Base-by-base conservation (phyloP, 108 stramenopile species). In the Pinguiococcus pyrenoidosus region DNA sequence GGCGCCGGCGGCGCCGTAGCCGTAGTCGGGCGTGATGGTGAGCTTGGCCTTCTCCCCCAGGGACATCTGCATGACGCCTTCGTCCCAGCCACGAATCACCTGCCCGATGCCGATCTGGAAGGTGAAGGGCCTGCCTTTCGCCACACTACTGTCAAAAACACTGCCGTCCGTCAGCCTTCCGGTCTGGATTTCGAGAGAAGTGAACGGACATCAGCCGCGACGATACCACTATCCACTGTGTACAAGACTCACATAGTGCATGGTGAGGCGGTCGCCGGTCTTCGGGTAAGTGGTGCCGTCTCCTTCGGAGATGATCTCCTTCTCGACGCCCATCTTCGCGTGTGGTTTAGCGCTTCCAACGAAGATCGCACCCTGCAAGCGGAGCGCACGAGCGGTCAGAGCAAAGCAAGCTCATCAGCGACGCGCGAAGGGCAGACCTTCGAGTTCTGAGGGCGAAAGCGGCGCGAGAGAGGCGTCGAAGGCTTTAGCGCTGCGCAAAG, bases 11-110 rank as follows among this genome's bases (percentile, higher is more conserved):
- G 68, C 68, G 0, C 96, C 96, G 51, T 97, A 97, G 7, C 75
- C 96, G 47, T 90, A 95, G 46, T 93, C 90, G 0, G 89, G 89
- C 22, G 76, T 63, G 56, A 83, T 84, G 46, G 81, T 80, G 37
- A 91, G 76, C 52, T 66, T 79, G 24, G 85, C 78, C 12, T 78
- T 56, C 67, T 90, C 85, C 16, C 89, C 89, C 24, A 82, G 26
- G 24, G 40, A 46, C 84, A 86, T 81, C 3, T 49, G 69, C 48
- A 81, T 66, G 7, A 91, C 89, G 39, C 72, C 59, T 54, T 91
- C 85, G 48, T 91, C 89, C 89, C 89, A 91, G 32, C 79, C 82
- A 51, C 73, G 77, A 62, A 80, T 84, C 45, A 79, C 79, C 6
- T 37, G 54, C 4, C 60, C 59, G 23, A 41, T 18, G 28, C 69